phyloP scores from a whole-genome alignment of 2,329 filamentous ascomycete species.

The Fusarium aywerte region DNA sequence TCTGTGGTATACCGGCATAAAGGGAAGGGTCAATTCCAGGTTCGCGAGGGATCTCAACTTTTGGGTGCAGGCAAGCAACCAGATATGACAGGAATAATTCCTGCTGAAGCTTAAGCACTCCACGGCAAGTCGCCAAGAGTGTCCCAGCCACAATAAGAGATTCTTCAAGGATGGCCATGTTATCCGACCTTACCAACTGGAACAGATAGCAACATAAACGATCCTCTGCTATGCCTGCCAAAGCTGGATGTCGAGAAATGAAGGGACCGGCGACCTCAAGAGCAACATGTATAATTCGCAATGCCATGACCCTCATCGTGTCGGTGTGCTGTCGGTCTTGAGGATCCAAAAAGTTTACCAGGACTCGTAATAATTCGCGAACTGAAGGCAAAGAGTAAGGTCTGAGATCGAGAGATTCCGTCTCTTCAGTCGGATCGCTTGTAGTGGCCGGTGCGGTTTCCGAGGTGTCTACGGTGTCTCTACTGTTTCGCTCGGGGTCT shows the following conservation, averaged over 20 bases:
- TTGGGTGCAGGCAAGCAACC: constrained; percentile 91
- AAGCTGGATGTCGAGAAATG: constrained; percentile 88
- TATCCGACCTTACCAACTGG: constrained; percentile 94
- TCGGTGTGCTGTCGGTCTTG: constrained; percentile 94
- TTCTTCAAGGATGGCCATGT: constrained; percentile 93
- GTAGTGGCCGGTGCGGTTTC: constrained; percentile 38
- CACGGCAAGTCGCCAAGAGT: constrained; percentile 87
- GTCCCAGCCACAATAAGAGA: constrained; percentile 93
- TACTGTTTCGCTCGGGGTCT: constrained; percentile 52
- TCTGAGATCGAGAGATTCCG: constrained; percentile 70
- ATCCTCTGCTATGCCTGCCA: constrained; percentile 90
- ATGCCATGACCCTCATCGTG: constrained; percentile 94
- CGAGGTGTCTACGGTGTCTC: constrained; percentile 64
- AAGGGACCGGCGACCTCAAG: constrained; percentile 95
- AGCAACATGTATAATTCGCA: constrained; percentile 96
- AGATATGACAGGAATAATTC: constrained; percentile 95
- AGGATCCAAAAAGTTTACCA: constrained; percentile 93
- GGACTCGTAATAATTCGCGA: constrained; percentile 89
- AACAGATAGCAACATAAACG: constrained; percentile 94
- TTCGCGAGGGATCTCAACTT: constrained; percentile 93
- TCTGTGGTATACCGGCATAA: constrained; percentile 92
- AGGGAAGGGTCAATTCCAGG: constrained; percentile 88
- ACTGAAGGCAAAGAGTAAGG: constrained; percentile 96
- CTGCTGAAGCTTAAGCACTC: constrained; percentile 93
- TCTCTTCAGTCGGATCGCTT: constrained; percentile 54